Evolutionary conservation across 352 stramenopile species (phyloP), one percentile per base, ranked within the genome.

Genomic region (Phytophthora europaea): DNA sequence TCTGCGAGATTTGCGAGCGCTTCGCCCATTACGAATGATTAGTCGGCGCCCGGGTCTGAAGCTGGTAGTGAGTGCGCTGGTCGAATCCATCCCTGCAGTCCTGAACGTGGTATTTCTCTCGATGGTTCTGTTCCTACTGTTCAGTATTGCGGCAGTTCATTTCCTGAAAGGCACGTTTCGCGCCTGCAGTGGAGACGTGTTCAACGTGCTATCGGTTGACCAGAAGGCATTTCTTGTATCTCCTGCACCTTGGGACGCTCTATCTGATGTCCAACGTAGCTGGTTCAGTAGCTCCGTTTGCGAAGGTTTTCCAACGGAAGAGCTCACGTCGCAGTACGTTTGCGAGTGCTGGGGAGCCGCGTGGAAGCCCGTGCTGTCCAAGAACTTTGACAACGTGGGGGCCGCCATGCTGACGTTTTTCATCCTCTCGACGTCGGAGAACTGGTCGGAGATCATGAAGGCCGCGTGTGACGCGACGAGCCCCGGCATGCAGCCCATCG

Each of bases 81-180:
- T 98, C 15, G 80, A 91, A 36, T 85, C 89, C 23, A 96, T 98
- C 15, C 93, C 91, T 0, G 79, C 76, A 4, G 91, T 98, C 2
- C 56, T 93, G 2, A 98, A 98, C 70, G 89, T 98, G 0, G 59
- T 95, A 0, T 80, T 98, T 50, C 78, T 99, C 4, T 98, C 88
- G 48, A 75, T 90, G 26, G 72, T 98, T 0, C 93, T 98, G 70
- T 98, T 96, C 57, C 79, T 99, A 13, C 93, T 98, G 33, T 99
- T 99, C 82, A 95, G 92, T 67, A 98, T 99, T 58, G 82, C 98
- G 38, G 87, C 92, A 4, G 93, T 98, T 0, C 95, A 92, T 47
- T 98, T 98, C 61, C 81, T 98, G 50, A 98, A 98, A 70, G 96
- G 94, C 2, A 78, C 71, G 2, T 92, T 98, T 70, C 86, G 91